These are phyloP conservation scores for Cryomyces antarcticus DNA, from an alignment of 495 filamentous ascomycete species.

Conservation along the genomic window DNA sequence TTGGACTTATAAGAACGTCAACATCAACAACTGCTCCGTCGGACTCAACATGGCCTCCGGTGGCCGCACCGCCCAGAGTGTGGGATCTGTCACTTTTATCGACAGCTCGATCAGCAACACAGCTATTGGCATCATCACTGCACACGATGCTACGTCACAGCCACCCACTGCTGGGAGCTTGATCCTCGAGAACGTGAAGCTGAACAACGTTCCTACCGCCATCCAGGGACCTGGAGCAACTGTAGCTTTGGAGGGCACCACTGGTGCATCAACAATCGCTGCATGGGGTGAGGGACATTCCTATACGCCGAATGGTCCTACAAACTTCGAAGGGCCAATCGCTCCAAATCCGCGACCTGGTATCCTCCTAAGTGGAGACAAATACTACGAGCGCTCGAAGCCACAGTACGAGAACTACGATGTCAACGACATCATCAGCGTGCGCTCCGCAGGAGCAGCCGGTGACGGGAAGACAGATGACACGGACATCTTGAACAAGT, in stretches of 20 bases:
- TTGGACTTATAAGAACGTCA: conserved; percentile 30
- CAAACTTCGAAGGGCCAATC: conserved; percentile 7
- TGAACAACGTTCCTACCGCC: conserved; percentile 10
- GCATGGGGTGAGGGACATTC: conserved; percentile 15
- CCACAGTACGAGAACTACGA: conserved; percentile 16
- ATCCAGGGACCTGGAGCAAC: conserved; percentile 4
- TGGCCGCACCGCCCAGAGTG: conserved; percentile 6
- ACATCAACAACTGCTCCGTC: conserved; percentile 15
- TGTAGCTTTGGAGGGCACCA: conserved; percentile 8
- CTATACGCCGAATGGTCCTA: conserved; percentile 12
- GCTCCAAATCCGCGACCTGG: conserved; percentile 7
- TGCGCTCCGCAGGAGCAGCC: conserved; percentile 10
- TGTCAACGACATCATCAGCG: conserved; percentile 10
- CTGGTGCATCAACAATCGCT: conserved; percentile 3
- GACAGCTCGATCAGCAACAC: conserved; percentile 16
- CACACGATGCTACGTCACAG: conserved; percentile 4
- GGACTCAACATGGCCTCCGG: conserved; percentile 14
- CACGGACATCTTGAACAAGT: conserved; percentile 13
- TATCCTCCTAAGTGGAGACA: conserved; percentile 8
- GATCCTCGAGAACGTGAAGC: conserved; percentile 18
- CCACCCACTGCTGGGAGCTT: conserved; percentile 11
- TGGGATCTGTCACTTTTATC: conserved; percentile 15
- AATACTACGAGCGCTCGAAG: conserved; percentile 16
- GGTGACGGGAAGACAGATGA: conserved; percentile 18
- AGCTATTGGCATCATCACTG: conserved; percentile 10